Evolutionary conservation across 768 basidiomycete species (phyloP), one percentile per base, ranked within the genome.

Genomic region (Leccinum olivaceopallidum): DNA sequence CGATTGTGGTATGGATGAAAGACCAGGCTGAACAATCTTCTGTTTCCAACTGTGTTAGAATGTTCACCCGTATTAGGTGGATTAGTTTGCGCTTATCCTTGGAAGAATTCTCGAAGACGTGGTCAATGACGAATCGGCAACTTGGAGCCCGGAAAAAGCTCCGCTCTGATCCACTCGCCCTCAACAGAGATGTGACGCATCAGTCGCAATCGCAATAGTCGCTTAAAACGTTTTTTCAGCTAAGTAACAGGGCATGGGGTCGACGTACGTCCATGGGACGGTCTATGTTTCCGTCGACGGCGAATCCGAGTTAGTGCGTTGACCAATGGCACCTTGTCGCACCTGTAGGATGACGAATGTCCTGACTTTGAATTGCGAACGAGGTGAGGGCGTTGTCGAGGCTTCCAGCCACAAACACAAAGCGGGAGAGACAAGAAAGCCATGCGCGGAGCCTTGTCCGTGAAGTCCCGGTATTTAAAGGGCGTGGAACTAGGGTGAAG

Each of bases 351-450:
- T 60, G 48, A 54, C 51, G 58, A 64, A 10, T 57, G 63, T 60
- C 63, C 62, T 67, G 71, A 65, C 62, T 63, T 70, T 69, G 71
- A 63, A 70, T 65, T 62, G 63, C 66, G 70, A 65, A 71, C 56
- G 68, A 74, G 69, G 71, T 60, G 61, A 62, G 61, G 69, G 63
- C 62, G 56, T 70, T 66, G 68, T 62, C 55, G 71, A 58, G 54
- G 56, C 64, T 57, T 64, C 62, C 64, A 49, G 55, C 60, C 61
- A 69, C 62, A 63, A 56, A 63, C 63, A 67, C 61, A 63, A 63
- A 66, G 69, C 63, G 60, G 53, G 63, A 57, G 63, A 57, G 62
- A 69, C 65, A 30, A 59, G 69, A 62, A 64, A 65, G 61, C 67
- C 69, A 65, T 62, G 65, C 63, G 56, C 55, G 57, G 53, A 36